phyloP scores from a whole-genome alignment of 2,329 filamentous ascomycete genomes.

The Fusarium torulosum region DNA sequence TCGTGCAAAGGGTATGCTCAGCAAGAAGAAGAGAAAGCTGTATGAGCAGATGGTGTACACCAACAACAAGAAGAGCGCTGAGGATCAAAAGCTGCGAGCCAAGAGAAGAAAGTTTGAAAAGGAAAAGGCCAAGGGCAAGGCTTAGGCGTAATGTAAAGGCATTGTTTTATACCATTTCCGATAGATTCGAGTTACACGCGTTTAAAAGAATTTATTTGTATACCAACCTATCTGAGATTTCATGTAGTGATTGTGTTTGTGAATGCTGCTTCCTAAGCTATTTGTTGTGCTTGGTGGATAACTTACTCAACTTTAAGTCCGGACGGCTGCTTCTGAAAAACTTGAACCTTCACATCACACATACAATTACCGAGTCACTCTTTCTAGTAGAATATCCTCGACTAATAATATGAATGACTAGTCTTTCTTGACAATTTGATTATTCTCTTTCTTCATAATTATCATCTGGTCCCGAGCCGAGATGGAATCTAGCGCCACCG shows the following conservation, averaged over 20 bases:
- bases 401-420: not conserved
- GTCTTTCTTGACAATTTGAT: not conserved
- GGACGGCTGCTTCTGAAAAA: slow-evolving; percentile 22
- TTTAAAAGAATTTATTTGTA: slow-evolving; percentile 36
- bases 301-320: slow-evolving; percentile 5
- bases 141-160: slow-evolving; percentile 53
- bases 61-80: slow-evolving; percentile 91
- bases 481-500: slow-evolving; percentile 44
- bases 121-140: slow-evolving; percentile 60
- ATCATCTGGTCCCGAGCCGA: not conserved
- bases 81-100: slow-evolving; percentile 85
- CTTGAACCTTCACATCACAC: slow-evolving; percentile 35
- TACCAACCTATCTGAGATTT: not conserved
- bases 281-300: slow-evolving; percentile 22
- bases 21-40: slow-evolving; percentile 96
- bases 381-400: not conserved
- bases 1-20: slow-evolving; percentile 97
- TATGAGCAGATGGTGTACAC: slow-evolving; percentile 98
- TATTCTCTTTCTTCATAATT: not conserved
- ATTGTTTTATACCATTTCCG: slow-evolving; percentile 50
- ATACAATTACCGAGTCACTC: not conserved
- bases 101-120: slow-evolving; percentile 94
- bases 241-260: slow-evolving; percentile 1
- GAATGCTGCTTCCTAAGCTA: not conserved
- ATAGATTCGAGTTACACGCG: slow-evolving; percentile 48